phyloP scores from a whole-genome alignment of 2,329 filamentous ascomycete species.

The Hypoxylon sp. region DNA sequence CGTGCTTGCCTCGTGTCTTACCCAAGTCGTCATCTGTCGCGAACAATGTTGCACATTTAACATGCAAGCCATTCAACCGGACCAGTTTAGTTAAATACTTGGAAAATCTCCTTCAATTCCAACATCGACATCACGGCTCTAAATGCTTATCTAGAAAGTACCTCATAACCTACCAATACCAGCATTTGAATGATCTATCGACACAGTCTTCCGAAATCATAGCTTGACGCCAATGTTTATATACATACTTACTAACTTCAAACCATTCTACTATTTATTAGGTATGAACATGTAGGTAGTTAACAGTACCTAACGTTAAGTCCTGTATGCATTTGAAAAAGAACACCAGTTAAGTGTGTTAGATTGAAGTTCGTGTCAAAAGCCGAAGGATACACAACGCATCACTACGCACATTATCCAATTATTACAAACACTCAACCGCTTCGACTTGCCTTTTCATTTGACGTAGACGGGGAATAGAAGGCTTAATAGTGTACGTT shows the following conservation, averaged over 20 bases:
- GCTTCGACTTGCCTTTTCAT: neutral
- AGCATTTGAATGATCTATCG: neutral
- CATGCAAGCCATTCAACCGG: constrained; percentile 13
- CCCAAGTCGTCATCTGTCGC: constrained; percentile 1
- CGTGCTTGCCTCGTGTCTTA: neutral
- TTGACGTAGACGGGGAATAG: neutral
- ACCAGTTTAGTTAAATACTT: constrained; percentile 6
- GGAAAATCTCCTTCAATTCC: constrained; percentile 1
- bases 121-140: neutral
- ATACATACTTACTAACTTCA: no score
- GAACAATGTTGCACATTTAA: neutral
- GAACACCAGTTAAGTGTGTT: no score
- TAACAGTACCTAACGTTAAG: no score
- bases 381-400: neutral
- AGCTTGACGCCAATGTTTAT: no score
- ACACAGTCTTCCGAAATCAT: neutral
- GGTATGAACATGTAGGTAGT: no score
- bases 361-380: neutral
- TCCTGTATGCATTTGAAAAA: neutral
- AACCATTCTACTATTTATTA: no score
- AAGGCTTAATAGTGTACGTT: no score
- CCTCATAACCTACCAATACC: neutral
- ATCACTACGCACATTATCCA: neutral
- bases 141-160: neutral
- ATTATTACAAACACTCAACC: neutral